A percentile compares a stretch with the other conserved stretches of the same genome.
Evolutionary conservation across 805 yeast genomes (phyloP).

Genomic region (Lipomyces kockii): DNA sequence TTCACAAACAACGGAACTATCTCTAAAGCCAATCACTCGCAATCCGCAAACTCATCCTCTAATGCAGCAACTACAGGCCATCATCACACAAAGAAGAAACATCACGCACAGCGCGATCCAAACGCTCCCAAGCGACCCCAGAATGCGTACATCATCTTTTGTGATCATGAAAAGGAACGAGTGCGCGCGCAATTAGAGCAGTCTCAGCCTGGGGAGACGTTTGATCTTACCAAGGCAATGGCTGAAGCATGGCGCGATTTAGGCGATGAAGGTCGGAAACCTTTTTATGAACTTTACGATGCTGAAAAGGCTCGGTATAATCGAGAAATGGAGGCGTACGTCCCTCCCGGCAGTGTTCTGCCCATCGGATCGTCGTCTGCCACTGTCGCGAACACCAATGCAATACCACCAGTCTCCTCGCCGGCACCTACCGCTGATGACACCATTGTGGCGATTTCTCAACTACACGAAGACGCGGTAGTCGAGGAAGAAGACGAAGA

Average conservation of each 20-base stretch:
- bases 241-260: conserved; percentile 86
- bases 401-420: conserved; percentile 4
- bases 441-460: not conserved
- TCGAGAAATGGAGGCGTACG: conserved; percentile 62
- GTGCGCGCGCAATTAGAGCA: conserved; percentile 60
- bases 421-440: not conserved
- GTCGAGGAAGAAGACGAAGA: conserved; percentile 33
- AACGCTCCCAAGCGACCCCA: conserved; percentile 87
- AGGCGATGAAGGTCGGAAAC: conserved; percentile 67
- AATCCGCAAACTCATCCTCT: conserved; percentile 4
- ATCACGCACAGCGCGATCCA: conserved; percentile 68
- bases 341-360: conserved; percentile 29
- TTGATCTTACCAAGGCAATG: conserved; percentile 75
- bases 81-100: conserved; percentile 40
- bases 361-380: conserved; percentile 9
- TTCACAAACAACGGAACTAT: conserved; percentile 5
- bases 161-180: conserved; percentile 82
- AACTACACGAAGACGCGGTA: conserved; percentile 14
- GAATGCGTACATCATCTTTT: conserved; percentile 84
- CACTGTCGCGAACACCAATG: not conserved
- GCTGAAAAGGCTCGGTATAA: conserved; percentile 78
- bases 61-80: conserved; percentile 3
- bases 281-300: conserved; percentile 74
- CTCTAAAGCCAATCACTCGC: not conserved
- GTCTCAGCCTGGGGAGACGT: conserved; percentile 49